Percentiles rank a stretch among this genome's conserved stretches.
Conservation (phyloP, 2,329 filamentous ascomycete species). For the Fusarium sterilihyphosum region DNA sequence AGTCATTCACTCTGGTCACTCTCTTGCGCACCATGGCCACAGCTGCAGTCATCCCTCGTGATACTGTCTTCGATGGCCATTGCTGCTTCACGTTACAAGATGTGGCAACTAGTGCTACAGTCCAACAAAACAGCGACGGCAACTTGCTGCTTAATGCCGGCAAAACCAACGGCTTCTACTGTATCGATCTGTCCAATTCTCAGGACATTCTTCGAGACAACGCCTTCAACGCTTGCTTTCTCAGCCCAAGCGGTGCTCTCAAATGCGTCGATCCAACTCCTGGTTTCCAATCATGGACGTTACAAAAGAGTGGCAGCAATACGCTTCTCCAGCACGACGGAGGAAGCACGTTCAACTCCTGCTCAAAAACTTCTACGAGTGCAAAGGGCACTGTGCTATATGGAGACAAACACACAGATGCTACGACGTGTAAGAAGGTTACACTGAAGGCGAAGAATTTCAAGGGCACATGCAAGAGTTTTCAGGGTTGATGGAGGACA, state of each 20-base stretch:
- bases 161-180: constrained; percentile 45
- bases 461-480: constrained; percentile 41
- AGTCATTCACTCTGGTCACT: constrained; percentile 21
- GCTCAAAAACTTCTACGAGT: constrained; percentile 31
- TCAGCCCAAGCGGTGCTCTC: constrained; percentile 39
- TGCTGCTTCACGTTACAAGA: constrained; percentile 50
- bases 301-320: constrained; percentile 35
- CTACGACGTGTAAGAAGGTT: constrained; percentile 37
- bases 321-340: constrained; percentile 42
- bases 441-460: constrained; percentile 41
- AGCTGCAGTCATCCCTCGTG: constrained; percentile 38
- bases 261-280: constrained; percentile 48
- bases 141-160: constrained; percentile 41
- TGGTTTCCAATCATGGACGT: constrained; percentile 43
- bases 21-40: constrained; percentile 32
- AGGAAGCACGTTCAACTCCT: constrained; percentile 39
- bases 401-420: constrained; percentile 24
- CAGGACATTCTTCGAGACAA: constrained; percentile 44
- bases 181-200: constrained; percentile 41
- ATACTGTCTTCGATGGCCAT: constrained; percentile 33
- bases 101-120: constrained; percentile 29
- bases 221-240: constrained; percentile 48
- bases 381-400: constrained; percentile 40
- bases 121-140: constrained; percentile 45
- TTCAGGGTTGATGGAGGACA: constrained; percentile 4